These are phyloP conservation scores for Verbascum thapsus DNA, from an alignment of 257 asterid genomes.

Conservation along the genomic window DNA sequence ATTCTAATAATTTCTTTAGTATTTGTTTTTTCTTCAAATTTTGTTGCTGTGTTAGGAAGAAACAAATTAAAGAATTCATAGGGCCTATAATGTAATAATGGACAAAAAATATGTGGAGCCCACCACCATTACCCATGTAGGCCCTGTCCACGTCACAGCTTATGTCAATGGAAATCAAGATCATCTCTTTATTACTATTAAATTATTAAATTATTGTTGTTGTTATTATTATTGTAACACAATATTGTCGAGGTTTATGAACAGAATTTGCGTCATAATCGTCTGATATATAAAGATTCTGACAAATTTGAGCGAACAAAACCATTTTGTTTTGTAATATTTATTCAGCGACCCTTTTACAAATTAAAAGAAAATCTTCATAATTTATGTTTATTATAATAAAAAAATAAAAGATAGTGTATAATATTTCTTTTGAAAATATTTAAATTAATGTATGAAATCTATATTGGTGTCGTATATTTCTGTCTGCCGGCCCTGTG, in stretches of 20 bases:
- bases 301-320: too few species aligned
- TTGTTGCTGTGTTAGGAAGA: background rate
- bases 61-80: too few species aligned
- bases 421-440: too few species aligned
- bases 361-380: too few species aligned
- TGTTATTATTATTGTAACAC: too few species aligned
- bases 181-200: background rate
- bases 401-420: conserved; percentile 1
- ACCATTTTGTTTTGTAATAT: too few species aligned
- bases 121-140: background rate
- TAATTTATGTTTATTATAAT: background rate
- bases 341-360: too few species aligned
- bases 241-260: too few species aligned
- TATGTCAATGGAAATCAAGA: conserved; percentile 16
- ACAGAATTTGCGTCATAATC: too few species aligned
- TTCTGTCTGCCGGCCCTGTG: conserved; percentile 24
- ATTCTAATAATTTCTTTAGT: too few species aligned
- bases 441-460: conserved; percentile 2
- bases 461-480: conserved; percentile 25
- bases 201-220: too few species aligned
- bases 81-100: background rate
- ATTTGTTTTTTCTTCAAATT: background rate
- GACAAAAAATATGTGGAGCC: conserved; percentile 20
- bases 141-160: conserved; percentile 28
- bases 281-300: too few species aligned